These are phyloP conservation scores for Talaromyces wortmannii DNA, from an alignment of 495 filamentous ascomycete genomes.

Conservation along the genomic window DNA sequence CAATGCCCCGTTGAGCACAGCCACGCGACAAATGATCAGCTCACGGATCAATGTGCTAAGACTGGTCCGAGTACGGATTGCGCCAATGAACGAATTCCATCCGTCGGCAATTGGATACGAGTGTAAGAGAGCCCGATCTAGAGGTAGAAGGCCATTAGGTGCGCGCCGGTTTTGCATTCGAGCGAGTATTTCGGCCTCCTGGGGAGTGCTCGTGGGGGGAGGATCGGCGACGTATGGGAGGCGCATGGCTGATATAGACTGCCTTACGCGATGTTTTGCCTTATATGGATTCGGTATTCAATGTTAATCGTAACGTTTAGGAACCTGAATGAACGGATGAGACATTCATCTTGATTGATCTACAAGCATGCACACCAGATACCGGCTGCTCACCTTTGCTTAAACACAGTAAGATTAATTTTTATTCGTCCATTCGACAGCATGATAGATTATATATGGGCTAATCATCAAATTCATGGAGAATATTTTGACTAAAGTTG, in stretches of 20 bases:
- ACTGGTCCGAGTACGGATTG: slow-evolving; percentile 59
- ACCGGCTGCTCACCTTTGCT: background rate
- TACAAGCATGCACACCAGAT: background rate
- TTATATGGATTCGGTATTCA: background rate
- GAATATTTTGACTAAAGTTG: background rate
- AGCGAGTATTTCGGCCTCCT: slow-evolving; percentile 44
- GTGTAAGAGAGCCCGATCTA: slow-evolving; percentile 71
- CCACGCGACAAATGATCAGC: slow-evolving; percentile 67
- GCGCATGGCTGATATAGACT: background rate
- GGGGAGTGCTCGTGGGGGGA: slow-evolving; percentile 7
- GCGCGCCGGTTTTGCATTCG: slow-evolving; percentile 57
- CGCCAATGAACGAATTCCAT: slow-evolving; percentile 74
- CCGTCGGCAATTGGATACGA: slow-evolving; percentile 65
- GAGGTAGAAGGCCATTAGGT: slow-evolving; percentile 54
- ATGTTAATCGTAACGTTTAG: background rate
- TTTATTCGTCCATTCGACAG: background rate
- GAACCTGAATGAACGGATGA: background rate
- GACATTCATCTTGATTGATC: background rate
- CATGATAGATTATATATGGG: background rate
- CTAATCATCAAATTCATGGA: background rate
- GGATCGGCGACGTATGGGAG: background rate
- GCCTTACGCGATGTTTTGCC: background rate
- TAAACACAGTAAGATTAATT: background rate
- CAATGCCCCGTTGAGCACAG: slow-evolving; percentile 63
- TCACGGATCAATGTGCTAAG: slow-evolving; percentile 57